Percentiles rank a stretch among this genome's conserved stretches.
Evolutionary conservation across 495 filamentous ascomycete genomes (phyloP).

Genomic region (Symbiotaphrina buchneri): DNA sequence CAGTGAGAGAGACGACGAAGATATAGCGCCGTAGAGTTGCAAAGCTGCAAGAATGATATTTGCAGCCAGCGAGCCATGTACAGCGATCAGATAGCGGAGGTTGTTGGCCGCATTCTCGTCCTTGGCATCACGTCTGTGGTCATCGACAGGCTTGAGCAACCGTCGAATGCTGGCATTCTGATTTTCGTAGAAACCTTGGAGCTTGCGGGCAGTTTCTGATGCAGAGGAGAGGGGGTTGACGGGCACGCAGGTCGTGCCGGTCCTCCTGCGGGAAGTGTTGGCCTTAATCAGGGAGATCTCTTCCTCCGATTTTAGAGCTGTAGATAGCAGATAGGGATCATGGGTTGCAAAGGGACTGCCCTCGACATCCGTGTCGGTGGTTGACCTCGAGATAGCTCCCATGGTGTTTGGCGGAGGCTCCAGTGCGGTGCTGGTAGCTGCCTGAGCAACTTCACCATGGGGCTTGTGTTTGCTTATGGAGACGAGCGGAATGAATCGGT

Average conservation of each 20-base stretch:
- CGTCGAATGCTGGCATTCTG: constrained; percentile 90
- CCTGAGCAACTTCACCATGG: too few species aligned
- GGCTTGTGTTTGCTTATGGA: too few species aligned
- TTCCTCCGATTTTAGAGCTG: constrained; percentile 48
- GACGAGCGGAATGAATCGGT: too few species aligned
- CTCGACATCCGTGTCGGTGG: constrained; percentile 32
- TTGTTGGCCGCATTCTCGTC: constrained; percentile 62
- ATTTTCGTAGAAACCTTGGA: constrained; percentile 68
- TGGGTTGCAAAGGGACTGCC: too few species aligned
- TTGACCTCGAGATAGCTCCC: too few species aligned
- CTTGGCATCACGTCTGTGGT: constrained; percentile 61
- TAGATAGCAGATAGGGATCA: constrained; percentile 69
- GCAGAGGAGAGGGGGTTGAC: too few species aligned
- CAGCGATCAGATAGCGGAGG: constrained; percentile 69
- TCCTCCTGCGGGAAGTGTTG: constrained; percentile 62
- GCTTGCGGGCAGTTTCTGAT: constrained; percentile 27
- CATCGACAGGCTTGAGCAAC: constrained; percentile 79
- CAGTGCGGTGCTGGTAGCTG: too few species aligned
- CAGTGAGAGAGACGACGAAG: constrained; percentile 72
- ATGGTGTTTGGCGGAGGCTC: too few species aligned
- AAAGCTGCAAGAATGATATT: constrained; percentile 59
- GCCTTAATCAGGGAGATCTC: constrained; percentile 67
- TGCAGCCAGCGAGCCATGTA: constrained; percentile 71
- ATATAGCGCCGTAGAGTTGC: constrained; percentile 74
- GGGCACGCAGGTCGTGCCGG: constrained; percentile 20